Conservation (phyloP, 208 protist genomes). For the Wallacemonas sp. region DNA sequence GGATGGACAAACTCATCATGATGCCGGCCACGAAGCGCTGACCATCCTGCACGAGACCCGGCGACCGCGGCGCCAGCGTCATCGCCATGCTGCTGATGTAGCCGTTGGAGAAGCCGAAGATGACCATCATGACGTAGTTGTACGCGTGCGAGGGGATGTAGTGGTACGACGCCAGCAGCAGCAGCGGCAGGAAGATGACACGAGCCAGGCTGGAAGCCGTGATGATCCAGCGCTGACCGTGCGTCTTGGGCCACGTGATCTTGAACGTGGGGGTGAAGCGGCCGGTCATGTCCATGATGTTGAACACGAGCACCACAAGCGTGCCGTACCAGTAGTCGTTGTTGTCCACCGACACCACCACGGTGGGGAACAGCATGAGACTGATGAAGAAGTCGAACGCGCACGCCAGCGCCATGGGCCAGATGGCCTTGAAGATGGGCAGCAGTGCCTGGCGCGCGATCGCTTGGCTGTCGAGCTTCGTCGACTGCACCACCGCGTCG, state of each 20-base stretch:
- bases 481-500: background rate
- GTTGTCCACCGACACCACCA: conserved; percentile 37
- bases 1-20: conserved; percentile 53
- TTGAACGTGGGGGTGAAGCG: conserved; percentile 42
- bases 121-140: conserved; percentile 47
- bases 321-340: conserved; percentile 58
- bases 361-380: conserved; percentile 56
- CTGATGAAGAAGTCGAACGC: conserved; percentile 54
- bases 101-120: conserved; percentile 59
- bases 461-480: conserved; percentile 17
- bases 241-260: conserved; percentile 29
- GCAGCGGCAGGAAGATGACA: conserved; percentile 47
- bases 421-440: conserved; percentile 19
- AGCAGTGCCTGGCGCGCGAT: conserved; percentile 11
- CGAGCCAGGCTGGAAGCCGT: conserved; percentile 34
- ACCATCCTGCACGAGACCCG: conserved; percentile 27
- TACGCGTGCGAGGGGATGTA: conserved; percentile 49
- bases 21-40: conserved; percentile 59
- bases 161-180: conserved; percentile 54
- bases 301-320: conserved; percentile 58
- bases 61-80: conserved; percentile 34
- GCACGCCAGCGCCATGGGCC: conserved; percentile 37
- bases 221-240: conserved; percentile 34
- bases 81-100: conserved; percentile 48
- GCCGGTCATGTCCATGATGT: conserved; percentile 46